Base-by-base conservation (phyloP, 2,329 filamentous ascomycete species). In the Aspergillus sp. region DNA sequence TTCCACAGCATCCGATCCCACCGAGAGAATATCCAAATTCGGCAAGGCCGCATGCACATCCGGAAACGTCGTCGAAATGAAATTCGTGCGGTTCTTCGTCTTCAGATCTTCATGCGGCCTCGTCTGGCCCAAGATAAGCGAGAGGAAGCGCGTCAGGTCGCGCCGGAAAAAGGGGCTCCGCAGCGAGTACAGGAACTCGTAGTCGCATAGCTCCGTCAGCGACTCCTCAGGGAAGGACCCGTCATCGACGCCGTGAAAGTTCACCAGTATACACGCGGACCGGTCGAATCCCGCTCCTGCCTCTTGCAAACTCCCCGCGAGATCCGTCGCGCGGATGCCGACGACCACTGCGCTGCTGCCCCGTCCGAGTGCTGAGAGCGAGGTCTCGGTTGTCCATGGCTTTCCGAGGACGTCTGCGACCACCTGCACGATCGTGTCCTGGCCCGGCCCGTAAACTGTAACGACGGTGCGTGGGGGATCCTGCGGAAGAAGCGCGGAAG, bases 31-130 rank as follows among this genome's bases (percentile, higher is more conserved):
- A 75, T 95, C 91, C 62, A 96, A 83, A 71, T 96, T 95, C 1
- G 91, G 90, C 51, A 96, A 81, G 8, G 92, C 92, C 4, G 91
- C 89, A 64, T 89, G 89, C 8, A 96, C 90, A 73, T 96, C 91
- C 0, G 92, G 90, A 67, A 96, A 96, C 0, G 92, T 96, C 1
- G 91, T 95, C 4, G 92, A 95, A 66, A 96, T 92, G 71, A 95
- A 88, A 68, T 91, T 93, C 0, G 91, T 95, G 70, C 91, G 85
- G 46, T 87, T 84, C 73, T 95, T 95, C 54, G 88, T 76, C 31
- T 74, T 72, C 55, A 96, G 80, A 60, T 91, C 89, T 68, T 90
- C 88, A 73, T 96, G 91, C 59, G 90, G 89, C 71, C 87, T 89
- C 66, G 90, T 89, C 78, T 95, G 91, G 9, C 92, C 92, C 28